phyloP scores from a whole-genome alignment of 441 rosid genomes.

The Populus trichocarpa region DNA sequence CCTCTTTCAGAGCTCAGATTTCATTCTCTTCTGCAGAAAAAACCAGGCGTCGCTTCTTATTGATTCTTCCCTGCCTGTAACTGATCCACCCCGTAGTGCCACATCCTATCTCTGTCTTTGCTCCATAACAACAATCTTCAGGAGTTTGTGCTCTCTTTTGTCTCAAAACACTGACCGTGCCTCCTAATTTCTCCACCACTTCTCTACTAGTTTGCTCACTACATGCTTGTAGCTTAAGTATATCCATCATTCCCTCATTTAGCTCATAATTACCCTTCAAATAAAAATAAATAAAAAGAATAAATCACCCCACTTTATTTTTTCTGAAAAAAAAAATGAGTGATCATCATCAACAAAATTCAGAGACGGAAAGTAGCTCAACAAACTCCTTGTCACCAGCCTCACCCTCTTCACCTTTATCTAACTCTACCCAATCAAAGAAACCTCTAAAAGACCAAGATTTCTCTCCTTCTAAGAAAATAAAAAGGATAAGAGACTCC shows the following conservation, averaged over 20 bases:
- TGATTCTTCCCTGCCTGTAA: not conserved
- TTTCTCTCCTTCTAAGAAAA: conserved; percentile 24
- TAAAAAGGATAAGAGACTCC: conserved; percentile 35
- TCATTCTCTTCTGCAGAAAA: not conserved
- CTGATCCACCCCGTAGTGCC: not conserved
- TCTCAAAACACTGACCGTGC: not conserved
- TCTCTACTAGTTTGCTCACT: too few species aligned
- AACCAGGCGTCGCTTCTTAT: not conserved
- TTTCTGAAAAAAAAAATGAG: conserved; percentile 15
- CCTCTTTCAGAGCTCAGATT: not conserved
- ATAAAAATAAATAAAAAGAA: not conserved
- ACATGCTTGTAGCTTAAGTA: too few species aligned
- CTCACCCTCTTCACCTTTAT: conserved; percentile 18
- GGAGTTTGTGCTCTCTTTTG: not conserved
- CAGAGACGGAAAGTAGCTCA: conserved; percentile 39
- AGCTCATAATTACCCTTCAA: not conserved
- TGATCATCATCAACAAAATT: conserved; percentile 22
- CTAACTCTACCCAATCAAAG: not conserved
- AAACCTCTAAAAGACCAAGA: not conserved
- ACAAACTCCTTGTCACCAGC: conserved; percentile 30
- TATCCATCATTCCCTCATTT: not conserved
- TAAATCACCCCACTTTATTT: not conserved
- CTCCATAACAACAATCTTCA: not conserved
- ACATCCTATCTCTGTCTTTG: conserved; percentile 1
- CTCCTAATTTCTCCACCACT: not conserved